phyloP scores from a whole-genome alignment of 306 rosid species.

The Trifolium fragiferum region DNA sequence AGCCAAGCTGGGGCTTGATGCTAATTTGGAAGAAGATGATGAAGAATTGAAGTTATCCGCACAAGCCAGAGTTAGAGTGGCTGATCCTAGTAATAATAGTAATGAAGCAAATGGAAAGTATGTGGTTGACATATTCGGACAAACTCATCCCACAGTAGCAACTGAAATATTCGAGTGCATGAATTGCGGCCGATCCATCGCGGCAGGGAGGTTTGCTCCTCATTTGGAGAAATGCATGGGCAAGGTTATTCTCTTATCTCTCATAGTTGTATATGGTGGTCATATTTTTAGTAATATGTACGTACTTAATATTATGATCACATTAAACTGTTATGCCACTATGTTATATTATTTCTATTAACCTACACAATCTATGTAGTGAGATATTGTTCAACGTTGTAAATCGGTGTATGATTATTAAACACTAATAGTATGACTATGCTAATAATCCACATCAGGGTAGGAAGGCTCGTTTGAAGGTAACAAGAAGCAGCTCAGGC shows the following conservation, averaged over 20 bases:
- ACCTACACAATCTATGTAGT: neutral
- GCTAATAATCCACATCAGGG: conserved; percentile 58
- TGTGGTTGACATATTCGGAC: conserved; percentile 93
- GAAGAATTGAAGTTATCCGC: conserved; percentile 91
- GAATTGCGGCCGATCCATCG: conserved; percentile 83
- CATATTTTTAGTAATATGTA: neutral
- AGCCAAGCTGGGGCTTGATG: conserved; percentile 90
- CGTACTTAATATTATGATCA: neutral
- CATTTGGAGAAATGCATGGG: conserved; percentile 99
- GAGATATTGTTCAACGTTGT: neutral
- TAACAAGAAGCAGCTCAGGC: conserved; percentile 90
- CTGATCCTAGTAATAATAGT: conserved; percentile 83
- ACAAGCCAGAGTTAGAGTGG: conserved; percentile 84
- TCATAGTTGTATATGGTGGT: neutral
- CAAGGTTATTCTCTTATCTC: conserved; percentile 62
- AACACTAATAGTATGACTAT: conserved; percentile 2
- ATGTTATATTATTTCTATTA: neutral
- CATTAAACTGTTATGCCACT: neutral
- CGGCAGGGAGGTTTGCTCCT: conserved; percentile 98
- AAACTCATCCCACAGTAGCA: conserved; percentile 89
- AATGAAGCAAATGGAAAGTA: conserved; percentile 82
- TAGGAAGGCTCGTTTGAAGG: conserved; percentile 90
- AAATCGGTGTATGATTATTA: neutral
- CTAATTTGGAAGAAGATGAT: conserved; percentile 91
- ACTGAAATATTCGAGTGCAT: conserved; percentile 83